Conservation (phyloP, 192 early-diverging fungal species). For the Coemansia sp. region DNA sequence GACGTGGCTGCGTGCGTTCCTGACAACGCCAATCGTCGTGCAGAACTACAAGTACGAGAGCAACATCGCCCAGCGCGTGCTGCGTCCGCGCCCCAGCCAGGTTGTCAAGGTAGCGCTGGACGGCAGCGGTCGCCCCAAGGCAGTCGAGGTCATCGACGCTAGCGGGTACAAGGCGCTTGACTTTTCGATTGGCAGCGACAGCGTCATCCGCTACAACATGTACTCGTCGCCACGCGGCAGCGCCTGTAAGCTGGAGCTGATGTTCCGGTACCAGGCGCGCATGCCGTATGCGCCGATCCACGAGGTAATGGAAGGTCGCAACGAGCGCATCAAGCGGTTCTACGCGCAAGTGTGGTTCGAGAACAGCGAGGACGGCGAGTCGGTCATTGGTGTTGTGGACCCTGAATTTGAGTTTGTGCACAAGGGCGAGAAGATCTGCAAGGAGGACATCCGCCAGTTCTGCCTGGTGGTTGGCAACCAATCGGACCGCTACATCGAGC, state of each 20-base stretch:
- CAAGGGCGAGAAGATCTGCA: constrained; percentile 71
- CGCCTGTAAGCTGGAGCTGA: constrained; percentile 72
- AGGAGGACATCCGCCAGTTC: constrained; percentile 91
- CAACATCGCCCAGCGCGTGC: constrained; percentile 64
- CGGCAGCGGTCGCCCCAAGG: constrained; percentile 52
- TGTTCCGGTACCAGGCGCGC: constrained; percentile 77
- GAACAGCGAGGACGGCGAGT: constrained; percentile 49
- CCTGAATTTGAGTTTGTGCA: constrained; percentile 68
- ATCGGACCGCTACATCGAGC: constrained; percentile 79
- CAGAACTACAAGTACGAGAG: constrained; percentile 69
- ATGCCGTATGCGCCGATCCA: constrained; percentile 83
- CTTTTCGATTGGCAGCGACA: constrained; percentile 52
- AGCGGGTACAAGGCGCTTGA: constrained; percentile 62
- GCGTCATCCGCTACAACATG: constrained; percentile 61
- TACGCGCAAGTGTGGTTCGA: constrained; percentile 57
- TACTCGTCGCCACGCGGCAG: constrained; percentile 55
- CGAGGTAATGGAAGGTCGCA: constrained; percentile 50
- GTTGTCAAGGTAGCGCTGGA: constrained; percentile 46
- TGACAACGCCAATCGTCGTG: constrained; percentile 74
- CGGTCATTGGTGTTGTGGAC: constrained; percentile 59
- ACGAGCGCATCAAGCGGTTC: constrained; percentile 79
- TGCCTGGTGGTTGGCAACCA: constrained; percentile 61
- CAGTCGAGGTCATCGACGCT: constrained; percentile 54
- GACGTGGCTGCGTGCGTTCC: constrained; percentile 82
- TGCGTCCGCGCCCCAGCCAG: constrained; percentile 64